Conservation (phyloP, 192 early-diverging fungal species). For the Obelidium mucronatum region DNA sequence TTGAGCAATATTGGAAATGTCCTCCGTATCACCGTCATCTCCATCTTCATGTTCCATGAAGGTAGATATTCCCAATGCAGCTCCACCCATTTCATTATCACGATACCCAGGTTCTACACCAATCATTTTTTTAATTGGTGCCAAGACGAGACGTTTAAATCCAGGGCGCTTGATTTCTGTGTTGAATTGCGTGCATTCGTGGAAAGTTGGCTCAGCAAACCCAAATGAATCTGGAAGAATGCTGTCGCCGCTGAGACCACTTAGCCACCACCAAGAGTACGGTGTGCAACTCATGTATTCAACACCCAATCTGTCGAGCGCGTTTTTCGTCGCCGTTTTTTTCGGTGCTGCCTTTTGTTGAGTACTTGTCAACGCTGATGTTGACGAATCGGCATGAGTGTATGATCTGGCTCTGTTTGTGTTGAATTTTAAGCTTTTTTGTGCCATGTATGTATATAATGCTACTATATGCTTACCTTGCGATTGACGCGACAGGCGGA, state of each 20-base stretch:
- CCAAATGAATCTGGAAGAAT: conserved; percentile 34
- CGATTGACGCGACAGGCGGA: too few species aligned
- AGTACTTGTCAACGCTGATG: neutral
- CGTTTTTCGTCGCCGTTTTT: neutral
- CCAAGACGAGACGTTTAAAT: conserved; percentile 29
- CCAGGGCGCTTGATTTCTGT: conserved; percentile 29
- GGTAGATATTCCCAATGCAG: too few species aligned
- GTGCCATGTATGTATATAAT: too few species aligned
- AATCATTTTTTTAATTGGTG: conserved; percentile 28
- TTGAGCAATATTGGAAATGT: neutral
- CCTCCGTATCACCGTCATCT: neutral
- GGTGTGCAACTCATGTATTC: conserved; percentile 22
- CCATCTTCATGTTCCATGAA: too few species aligned
- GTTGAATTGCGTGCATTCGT: conserved; percentile 33
- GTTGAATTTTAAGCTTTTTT: too few species aligned
- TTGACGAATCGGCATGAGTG: neutral
- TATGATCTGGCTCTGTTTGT: conserved; percentile 12
- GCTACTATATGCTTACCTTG: too few species aligned
- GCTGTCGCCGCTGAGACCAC: conserved; percentile 35
- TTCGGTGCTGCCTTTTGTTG: neutral
- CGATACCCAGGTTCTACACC: conserved; percentile 26
- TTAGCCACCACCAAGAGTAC: conserved; percentile 38
- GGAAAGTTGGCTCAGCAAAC: conserved; percentile 30
- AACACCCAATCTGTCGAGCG: conserved; percentile 24
- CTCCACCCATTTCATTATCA: neutral